Base-by-base conservation (phyloP, 2,329 filamentous ascomycete genomes). In the Clarireedia paspali region DNA sequence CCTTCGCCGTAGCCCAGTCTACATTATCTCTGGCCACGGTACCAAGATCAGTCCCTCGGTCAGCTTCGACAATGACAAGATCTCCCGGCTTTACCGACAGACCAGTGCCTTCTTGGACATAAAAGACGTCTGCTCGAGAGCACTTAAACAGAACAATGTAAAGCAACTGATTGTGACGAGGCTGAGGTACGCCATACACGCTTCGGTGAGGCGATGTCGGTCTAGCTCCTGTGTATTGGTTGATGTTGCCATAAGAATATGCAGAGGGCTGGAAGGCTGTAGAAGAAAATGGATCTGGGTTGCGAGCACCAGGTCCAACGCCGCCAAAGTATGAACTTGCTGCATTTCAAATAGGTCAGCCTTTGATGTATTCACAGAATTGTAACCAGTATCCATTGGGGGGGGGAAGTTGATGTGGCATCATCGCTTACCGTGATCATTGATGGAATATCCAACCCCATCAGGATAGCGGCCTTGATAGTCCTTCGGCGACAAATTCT, bases 61-160 rank as follows among this genome's bases (percentile, higher is more conserved):
- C 95, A 24, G 94, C 94, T 73, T 99, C 94, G 17, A 96, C 91
- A 63, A 99, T 97, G 59, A 99, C 95, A 52, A 97, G 78, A 68
- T 99, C 94, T 34, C 94, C 94, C 17, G 87, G 85, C 66, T 91
- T 94, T 53, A 97, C 88, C 20, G 88, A 88, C 34, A 99, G 78
- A 3, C 94, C 94, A 5, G 91, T 97, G 59, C 92, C 91, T 70
- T 96, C 91, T 70, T 96, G 91, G 36, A 96, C 90, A 71, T 96
- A 97, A 71, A 96, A 99, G 9, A 97, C 89, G 67, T 97, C 94
- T 39, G 92, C 91, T 59, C 94, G 83, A 38, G 89, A 90, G 70
- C 91, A 96, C 72, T 99, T 99, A 81, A 99, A 99, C 6, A 92
- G 83, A 15, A 99, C 92, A 53, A 99, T 87, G 70, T 92, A 92